Evolutionary conservation across 257 asterid species (phyloP).

Genomic region (Nicotiana obtusifolia): DNA sequence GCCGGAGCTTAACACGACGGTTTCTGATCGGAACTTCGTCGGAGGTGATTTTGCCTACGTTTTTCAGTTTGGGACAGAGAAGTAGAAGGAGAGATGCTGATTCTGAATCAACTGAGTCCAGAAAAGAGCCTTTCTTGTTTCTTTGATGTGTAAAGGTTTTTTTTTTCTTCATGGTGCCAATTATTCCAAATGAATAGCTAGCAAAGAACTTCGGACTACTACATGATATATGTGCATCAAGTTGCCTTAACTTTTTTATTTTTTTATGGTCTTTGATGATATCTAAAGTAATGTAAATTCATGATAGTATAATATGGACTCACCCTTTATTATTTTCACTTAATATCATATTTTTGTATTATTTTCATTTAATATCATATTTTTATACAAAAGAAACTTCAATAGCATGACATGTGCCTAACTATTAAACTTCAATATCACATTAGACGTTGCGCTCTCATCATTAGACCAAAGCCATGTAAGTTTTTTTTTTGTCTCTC

Average conservation of each 20-base stretch:
- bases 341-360: too few relatives aligned
- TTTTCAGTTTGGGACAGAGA: conserved; percentile 7
- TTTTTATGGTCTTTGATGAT: background rate
- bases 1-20: conserved; percentile 22
- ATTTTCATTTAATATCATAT: too few relatives aligned
- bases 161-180: background rate
- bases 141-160: conserved; percentile 5
- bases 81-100: background rate
- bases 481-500: too few relatives aligned
- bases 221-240: background rate
- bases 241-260: too few relatives aligned
- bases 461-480: too few relatives aligned
- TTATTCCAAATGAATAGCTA: background rate
- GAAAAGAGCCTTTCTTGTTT: conserved; percentile 26
- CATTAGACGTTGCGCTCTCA: too few relatives aligned
- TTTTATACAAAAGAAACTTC: too few relatives aligned
- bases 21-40: conserved; percentile 29
- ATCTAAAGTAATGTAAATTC: background rate
- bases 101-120: background rate
- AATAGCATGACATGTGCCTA: too few relatives aligned
- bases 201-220: too few relatives aligned
- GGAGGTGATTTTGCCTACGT: conserved; percentile 21
- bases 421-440: too few relatives aligned
- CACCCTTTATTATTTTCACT: too few relatives aligned
- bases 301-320: too few relatives aligned